Evolutionary conservation across 139 green algal genomes (phyloP), one percentile per base, ranked within the genome.

Genomic region (Tetraselmis chui): DNA sequence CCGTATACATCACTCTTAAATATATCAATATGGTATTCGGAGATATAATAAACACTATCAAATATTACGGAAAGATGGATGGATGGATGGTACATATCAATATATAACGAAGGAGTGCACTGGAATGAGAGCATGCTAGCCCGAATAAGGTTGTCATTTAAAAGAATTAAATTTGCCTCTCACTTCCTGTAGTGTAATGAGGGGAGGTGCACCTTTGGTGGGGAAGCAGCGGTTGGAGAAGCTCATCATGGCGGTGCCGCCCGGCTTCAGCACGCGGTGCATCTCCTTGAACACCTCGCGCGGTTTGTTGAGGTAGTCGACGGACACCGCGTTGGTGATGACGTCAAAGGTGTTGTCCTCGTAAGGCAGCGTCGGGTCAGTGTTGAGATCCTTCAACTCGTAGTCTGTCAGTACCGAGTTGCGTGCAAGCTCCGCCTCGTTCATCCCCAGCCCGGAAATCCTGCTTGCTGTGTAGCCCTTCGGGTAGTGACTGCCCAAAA

Each of bases 171-270:
- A n/a, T n/a, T n/a, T n/a, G n/a, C n/a, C n/a, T n/a, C n/a, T n/a
- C n/a, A n/a, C n/a, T n/a, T n/a, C n/a, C n/a, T n/a, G n/a, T n/a
- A n/a, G n/a, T n/a, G n/a, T n/a, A n/a, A n/a, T n/a, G 27, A 23
- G 77, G 25, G 31, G 31, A 5, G 11, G 23, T 18, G 31, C 25
- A 74, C 82, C 91, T 79, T 98, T 98, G 23, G 95, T 98, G 31
- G 94, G 94, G 85, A 98, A 98, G 87, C 94, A 98, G 30, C 95
- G 84, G 89, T 97, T 97, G 59, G 86, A 91, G 84, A 97, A 97
- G 59, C 84, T 92, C 93, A 96, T 96, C 76, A 90, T 86, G 0
- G 91, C 91, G 1, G 87, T 85, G 32, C 94, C 94, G 0, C 94
- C 94, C 0, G 93, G 93, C 83, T 97, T 97, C 2, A 98, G 88